These are phyloP conservation scores for Graphium sp. DNA, from an alignment of 2,329 filamentous ascomycete genomes.

Conservation along the genomic window DNA sequence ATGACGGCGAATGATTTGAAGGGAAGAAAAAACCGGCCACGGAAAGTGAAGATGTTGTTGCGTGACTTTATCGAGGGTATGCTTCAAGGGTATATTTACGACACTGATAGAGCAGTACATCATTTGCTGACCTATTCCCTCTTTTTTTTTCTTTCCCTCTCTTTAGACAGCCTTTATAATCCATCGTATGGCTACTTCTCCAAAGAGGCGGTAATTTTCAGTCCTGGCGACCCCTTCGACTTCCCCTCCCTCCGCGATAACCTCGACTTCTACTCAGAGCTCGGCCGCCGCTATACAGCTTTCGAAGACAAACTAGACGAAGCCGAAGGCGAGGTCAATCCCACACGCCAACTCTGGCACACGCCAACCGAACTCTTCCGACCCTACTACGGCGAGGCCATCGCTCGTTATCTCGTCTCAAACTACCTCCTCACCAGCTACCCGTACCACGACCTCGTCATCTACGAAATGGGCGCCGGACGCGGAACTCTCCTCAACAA, in stretches of 20 bases:
- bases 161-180: slow-evolving; percentile 82
- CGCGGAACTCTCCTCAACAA: slow-evolving; percentile 97
- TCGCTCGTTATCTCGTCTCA: slow-evolving; percentile 86
- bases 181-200: slow-evolving; percentile 92
- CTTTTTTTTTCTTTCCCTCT: not conserved
- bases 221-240: slow-evolving; percentile 76
- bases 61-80: slow-evolving; percentile 92
- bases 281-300: slow-evolving; percentile 67
- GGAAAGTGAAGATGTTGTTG: slow-evolving; percentile 88
- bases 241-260: slow-evolving; percentile 73
- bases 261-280: slow-evolving; percentile 60
- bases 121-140: too few species aligned
- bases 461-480: slow-evolving; percentile 97
- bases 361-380: slow-evolving; percentile 95
- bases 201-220: slow-evolving; percentile 93
- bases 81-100: too few species aligned
- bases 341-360: slow-evolving; percentile 85
- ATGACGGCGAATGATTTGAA: slow-evolving; percentile 72
- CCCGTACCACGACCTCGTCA: slow-evolving; percentile 90
- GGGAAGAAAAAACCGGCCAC: slow-evolving; percentile 56
- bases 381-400: slow-evolving; percentile 91
- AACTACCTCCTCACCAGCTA: slow-evolving; percentile 93
- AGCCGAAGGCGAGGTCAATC: slow-evolving; percentile 45
- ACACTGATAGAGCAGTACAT: too few species aligned
- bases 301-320: slow-evolving; percentile 83